Base-by-base conservation (phyloP, 2,329 filamentous ascomycete genomes). In the Aureobasidium leucospermi region DNA sequence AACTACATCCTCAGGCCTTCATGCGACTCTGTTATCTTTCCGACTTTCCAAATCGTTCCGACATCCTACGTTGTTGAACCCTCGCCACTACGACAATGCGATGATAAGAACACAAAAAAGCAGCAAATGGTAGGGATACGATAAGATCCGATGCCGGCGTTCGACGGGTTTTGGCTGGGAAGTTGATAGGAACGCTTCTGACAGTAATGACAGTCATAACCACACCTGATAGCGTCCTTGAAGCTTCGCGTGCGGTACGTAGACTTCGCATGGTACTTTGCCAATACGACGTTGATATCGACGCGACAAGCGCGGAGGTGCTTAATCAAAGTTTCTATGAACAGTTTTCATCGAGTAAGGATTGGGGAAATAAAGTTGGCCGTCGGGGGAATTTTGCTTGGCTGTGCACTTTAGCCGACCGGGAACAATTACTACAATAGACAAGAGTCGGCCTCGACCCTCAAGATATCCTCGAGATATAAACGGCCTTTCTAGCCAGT, bases 181-280 rank as follows among this genome's bases (percentile, higher is more conserved):
- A 11, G 9, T 9, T 13, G 31, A 45, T 36, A 56, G 41, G 15
- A 41, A 43, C 8, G 23, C 23, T 23, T 23, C 23, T 19, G 29
- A 28, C 13, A 16, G 23, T 5, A 7, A n/a, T 11, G 16, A 45
- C 41, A 36, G 52, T 56, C 52, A 56, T 56, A 45, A 45, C 39
- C 39, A 56, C 52, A 56, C 52, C 52, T 56, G 52, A 56, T 56
- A 56, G 52, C 41, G 52, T 56, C 29, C 52, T 28, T 38, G n/a
- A 45, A 2, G n/a, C 28, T 56, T 15, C 41, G 28, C 36, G 4
- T 1, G 1, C 5, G 29, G 19, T 36, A 29, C 45, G 29, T 36
- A 16, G 32, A 8, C 29, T 56, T 42, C 52, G 52, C 39, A 19
- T 28, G 31, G 7, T 45, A 8, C 16, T 1, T 9, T 23, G 7